These are phyloP conservation scores for Plasmodium relictum DNA, from an alignment of 169 alveolate genomes.

Conservation along the genomic window DNA sequence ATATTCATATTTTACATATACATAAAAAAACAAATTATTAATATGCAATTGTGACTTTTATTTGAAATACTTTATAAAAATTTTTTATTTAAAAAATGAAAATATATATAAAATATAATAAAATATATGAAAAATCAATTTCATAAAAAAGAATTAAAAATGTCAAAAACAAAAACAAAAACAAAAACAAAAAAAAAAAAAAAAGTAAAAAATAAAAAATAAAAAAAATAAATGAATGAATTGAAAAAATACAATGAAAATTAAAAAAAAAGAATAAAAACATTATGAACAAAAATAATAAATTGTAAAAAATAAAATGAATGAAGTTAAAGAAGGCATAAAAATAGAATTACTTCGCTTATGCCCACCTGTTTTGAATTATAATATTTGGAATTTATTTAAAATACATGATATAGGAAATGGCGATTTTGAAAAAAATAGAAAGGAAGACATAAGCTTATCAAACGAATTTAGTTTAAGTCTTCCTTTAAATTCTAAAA, in stretches of 20 bases:
- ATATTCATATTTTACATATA: too few relatives aligned
- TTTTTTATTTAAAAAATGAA: too few relatives aligned
- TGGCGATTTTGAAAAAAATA: conserved; percentile 27
- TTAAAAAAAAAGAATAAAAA: not conserved
- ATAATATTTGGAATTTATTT: conserved; percentile 64
- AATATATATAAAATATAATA: too few relatives aligned
- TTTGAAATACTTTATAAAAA: too few relatives aligned
- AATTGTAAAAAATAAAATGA: conserved; percentile 26
- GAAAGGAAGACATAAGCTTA: conserved; percentile 31
- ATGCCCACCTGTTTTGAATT: conserved; percentile 28
- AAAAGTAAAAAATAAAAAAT: conserved; percentile 5
- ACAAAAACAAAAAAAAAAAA: not conserved
- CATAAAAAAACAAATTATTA: too few relatives aligned
- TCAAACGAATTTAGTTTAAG: conserved; percentile 65
- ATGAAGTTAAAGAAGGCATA: conserved; percentile 61
- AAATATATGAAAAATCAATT: too few relatives aligned
- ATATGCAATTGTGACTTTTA: too few relatives aligned
- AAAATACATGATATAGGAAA: conserved; percentile 38
- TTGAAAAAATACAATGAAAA: not conserved
- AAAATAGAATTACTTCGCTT: conserved; percentile 63
- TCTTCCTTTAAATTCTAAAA: conserved; percentile 53
- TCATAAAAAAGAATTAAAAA: too few relatives aligned
- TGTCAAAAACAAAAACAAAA: too few relatives aligned
- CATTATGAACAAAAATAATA: not conserved
- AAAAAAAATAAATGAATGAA: not conserved